Evolutionary conservation across 805 yeast genomes (phyloP), one percentile per base, ranked within the genome.

Genomic region (Ogataea glucozyma): DNA sequence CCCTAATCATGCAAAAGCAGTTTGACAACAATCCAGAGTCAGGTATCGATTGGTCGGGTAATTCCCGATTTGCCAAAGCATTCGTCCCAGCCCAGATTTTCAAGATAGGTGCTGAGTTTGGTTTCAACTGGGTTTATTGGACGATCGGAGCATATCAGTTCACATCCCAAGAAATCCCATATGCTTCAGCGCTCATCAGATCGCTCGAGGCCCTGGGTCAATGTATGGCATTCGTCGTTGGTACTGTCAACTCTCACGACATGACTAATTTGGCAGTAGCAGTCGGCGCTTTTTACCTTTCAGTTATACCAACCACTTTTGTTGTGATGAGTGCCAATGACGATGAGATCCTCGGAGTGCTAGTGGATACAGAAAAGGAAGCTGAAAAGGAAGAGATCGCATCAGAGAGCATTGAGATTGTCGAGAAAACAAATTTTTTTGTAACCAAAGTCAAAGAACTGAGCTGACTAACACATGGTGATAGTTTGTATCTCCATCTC

Each of bases 61-160:
- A 43, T n/a, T 38, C 47, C 7, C 31, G 46, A 16, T 59, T 47
- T 31, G 35, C 38, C 17, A 52, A 38, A 24, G 19, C 54, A 3
- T 57, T 40, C 37, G 44, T 57, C 19, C 62, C 62, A 6, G 45
- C 54, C 20, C 55, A 51, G 31, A 26, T 57, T 8, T 57, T 55
- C 43, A 57, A 52, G 18, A 47, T 56, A 18, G 48, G 52, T 3
- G 45, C 43, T 30, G 62, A 59, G 43, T 41, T 51, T 8, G 39
- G 48, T 3, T 56, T 55, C 46, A 53, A 56, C 27, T 57, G 61
- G 60, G 37, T 53, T 18, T 56, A 49, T 38, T 59, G 64, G 64
- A 49, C 51, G 3, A 45, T 54, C 26, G 56, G 62, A 13, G 47
- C 48, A 9, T 54, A 47, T 26, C 52, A 51, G 12, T 57, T 51